Evolutionary conservation across 2,329 filamentous ascomycete species (phyloP).

Genomic region (Colletotrichum liriopes): DNA sequence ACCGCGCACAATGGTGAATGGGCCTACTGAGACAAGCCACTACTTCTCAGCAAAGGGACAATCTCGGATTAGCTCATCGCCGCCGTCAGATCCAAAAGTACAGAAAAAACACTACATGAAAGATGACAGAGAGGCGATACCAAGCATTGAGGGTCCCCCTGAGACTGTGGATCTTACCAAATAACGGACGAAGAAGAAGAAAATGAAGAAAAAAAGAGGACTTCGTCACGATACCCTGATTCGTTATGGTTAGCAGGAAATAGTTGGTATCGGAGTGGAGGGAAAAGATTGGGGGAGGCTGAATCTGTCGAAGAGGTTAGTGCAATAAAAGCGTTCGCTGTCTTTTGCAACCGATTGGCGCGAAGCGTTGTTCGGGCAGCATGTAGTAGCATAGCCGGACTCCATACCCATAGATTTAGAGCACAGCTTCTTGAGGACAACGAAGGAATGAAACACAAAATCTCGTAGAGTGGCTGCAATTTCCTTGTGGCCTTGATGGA

Average conservation of each 20-base stretch:
- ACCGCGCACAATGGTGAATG: neutral
- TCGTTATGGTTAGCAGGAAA: neutral
- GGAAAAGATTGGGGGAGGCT: neutral
- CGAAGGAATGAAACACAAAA: neutral
- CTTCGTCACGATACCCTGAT: constrained; percentile 18
- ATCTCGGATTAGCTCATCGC: neutral
- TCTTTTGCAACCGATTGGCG: constrained; percentile 5
- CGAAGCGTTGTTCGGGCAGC: constrained; percentile 19
- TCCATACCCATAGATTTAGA: constrained; percentile 32
- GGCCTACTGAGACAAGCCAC: constrained; percentile 2
- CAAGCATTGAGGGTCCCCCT: constrained; percentile 15
- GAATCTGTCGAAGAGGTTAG: neutral
- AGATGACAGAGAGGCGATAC: neutral
- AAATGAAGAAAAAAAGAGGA: neutral
- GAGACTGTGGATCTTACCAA: constrained; percentile 38
- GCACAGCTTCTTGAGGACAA: constrained; percentile 8
- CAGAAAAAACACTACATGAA: constrained; percentile 4
- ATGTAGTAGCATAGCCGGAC: constrained; percentile 16
- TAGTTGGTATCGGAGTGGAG: neutral
- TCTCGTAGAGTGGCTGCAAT: constrained; percentile 27
- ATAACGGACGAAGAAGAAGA: no score
- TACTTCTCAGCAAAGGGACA: neutral
- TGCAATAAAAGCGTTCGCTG: neutral
- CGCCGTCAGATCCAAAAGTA: neutral
- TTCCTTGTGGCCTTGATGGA: constrained; percentile 15